A percentile compares a stretch with the other conserved stretches of the same genome.
Conservation (phyloP, 495 filamentous ascomycete species). For the Evernia prunastri region DNA sequence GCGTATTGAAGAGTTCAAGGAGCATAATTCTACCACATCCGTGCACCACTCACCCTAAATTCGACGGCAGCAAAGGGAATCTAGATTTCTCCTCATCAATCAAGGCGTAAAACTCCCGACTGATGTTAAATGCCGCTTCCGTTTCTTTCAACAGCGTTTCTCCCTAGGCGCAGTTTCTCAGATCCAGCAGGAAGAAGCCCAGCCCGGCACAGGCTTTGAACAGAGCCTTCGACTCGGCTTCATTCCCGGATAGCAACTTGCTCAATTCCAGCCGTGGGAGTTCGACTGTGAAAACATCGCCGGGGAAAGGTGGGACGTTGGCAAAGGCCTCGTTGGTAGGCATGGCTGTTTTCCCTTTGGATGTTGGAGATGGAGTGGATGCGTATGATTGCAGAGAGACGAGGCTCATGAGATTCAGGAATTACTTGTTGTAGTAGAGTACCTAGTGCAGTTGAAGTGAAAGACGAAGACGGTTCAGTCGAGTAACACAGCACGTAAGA, state of each 20-base stretch:
- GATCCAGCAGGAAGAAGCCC: slow-evolving; percentile 14
- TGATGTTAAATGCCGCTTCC: not conserved
- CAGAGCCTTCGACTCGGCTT: slow-evolving; percentile 1
- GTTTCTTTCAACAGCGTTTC: not conserved
- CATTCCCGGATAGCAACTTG: slow-evolving; percentile 1
- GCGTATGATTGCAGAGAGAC: too few relatives aligned
- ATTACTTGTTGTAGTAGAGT: too few relatives aligned
- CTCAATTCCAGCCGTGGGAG: not conserved
- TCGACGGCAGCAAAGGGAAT: not conserved
- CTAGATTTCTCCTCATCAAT: not conserved
- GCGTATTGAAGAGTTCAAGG: not conserved
- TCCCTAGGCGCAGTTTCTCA: not conserved
- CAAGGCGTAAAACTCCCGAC: not conserved
- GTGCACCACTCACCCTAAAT: not conserved
- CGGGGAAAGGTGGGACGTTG: slow-evolving; percentile 2
- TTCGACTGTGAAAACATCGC: not conserved
- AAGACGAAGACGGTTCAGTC: not conserved
- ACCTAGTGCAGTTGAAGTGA: too few relatives aligned
- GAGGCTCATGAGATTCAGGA: too few relatives aligned
- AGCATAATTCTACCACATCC: not conserved
- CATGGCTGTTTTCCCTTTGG: not conserved
- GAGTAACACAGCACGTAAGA: too few relatives aligned
- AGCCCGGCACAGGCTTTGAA: slow-evolving; percentile 3
- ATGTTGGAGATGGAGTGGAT: not conserved
- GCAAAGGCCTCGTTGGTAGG: not conserved